Percentiles rank a stretch among this genome's conserved stretches.
Conservation (phyloP, 129 eudicot genomes). For the Flaveria robusta region DNA sequence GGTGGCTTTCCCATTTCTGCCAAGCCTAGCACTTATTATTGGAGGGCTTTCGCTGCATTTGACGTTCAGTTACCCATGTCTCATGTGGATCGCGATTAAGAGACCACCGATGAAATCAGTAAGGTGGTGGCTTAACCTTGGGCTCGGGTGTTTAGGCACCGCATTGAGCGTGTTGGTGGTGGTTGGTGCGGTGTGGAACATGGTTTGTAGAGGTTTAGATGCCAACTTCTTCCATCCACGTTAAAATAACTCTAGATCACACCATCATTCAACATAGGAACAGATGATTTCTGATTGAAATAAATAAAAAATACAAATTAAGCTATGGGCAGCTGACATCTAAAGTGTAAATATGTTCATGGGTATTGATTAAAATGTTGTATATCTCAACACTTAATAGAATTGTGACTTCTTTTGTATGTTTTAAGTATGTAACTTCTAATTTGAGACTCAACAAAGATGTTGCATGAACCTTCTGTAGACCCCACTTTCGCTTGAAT, state of each 20-base stretch:
- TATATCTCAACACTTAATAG: too few relatives aligned
- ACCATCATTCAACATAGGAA: neutral
- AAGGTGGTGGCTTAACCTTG: constrained; percentile 49
- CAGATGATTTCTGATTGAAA: too few relatives aligned
- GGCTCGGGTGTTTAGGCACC: constrained; percentile 51
- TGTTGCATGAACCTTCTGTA: too few relatives aligned
- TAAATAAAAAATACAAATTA: too few relatives aligned
- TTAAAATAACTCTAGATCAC: neutral
- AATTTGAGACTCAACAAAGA: too few relatives aligned
- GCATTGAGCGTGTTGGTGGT: constrained; percentile 35
- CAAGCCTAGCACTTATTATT: constrained; percentile 39
- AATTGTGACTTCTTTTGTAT: too few relatives aligned
- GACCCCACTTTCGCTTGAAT: too few relatives aligned
- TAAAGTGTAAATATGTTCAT: too few relatives aligned
- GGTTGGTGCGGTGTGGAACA: constrained; percentile 48
- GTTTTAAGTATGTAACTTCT: too few relatives aligned
- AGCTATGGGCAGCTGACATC: too few relatives aligned
- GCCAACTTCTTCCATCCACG: constrained; percentile 75
- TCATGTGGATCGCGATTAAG: constrained; percentile 67
- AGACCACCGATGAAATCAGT: constrained; percentile 25
- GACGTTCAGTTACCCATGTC: constrained; percentile 58
- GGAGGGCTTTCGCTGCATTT: constrained; percentile 58
- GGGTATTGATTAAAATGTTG: too few relatives aligned
- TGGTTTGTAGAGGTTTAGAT: constrained; percentile 45
- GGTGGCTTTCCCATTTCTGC: constrained; percentile 63